Evolutionary conservation across 208 protist genomes (phyloP).

Genomic region (Acanthamoeba lugdunensis): DNA sequence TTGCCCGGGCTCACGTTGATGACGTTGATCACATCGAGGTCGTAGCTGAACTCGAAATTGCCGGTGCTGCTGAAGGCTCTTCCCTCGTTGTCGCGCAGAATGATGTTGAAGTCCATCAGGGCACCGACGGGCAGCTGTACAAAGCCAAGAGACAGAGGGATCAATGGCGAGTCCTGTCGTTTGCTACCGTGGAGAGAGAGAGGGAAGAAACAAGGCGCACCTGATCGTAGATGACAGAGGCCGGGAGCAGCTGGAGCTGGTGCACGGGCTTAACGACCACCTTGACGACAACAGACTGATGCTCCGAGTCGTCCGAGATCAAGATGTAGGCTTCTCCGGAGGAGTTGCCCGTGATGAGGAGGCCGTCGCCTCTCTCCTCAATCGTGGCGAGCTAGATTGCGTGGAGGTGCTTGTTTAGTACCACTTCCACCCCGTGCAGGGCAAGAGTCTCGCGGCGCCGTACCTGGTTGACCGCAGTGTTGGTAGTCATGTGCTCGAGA

Average conservation of each 20-base stretch:
- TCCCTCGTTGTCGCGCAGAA: conserved; percentile 62
- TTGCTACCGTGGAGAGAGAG: not conserved
- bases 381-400: not conserved
- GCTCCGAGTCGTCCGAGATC: conserved; percentile 28
- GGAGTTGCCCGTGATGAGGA: not conserved
- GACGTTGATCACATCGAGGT: conserved; percentile 54
- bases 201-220: not conserved
- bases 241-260: conserved; percentile 47
- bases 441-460: too few species aligned
- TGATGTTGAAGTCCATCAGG: conserved; percentile 39
- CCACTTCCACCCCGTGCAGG: not conserved
- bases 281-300: conserved; percentile 66
- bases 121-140: conserved; percentile 59
- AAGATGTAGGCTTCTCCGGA: conserved; percentile 49
- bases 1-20: conserved; percentile 44
- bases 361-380: not conserved
- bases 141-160: not conserved
- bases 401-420: not conserved
- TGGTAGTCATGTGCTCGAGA: conserved; percentile 39
- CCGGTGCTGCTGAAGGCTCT: conserved; percentile 28
- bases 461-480: conserved; percentile 39
- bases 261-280: conserved; percentile 71
- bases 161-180: not conserved
- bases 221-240: conserved; percentile 26
- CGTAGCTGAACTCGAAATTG: conserved; percentile 10